Conservation (phyloP, 768 basidiomycete species). For the Mycena rosella region DNA sequence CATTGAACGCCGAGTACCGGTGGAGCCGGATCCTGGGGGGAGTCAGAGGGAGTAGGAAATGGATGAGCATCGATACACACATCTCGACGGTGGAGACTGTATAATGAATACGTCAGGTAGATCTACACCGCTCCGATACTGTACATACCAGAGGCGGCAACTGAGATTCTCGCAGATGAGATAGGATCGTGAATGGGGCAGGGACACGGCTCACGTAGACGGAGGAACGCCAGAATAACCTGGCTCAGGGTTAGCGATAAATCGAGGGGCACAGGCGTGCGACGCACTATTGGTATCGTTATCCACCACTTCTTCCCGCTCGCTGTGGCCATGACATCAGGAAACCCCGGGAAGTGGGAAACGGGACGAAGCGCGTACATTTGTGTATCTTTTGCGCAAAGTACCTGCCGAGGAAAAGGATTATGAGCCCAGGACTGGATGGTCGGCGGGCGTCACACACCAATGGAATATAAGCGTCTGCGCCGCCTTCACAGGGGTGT, state of each 20-base stretch:
- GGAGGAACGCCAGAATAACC: conserved; percentile 29
- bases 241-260: background rate
- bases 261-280: background rate
- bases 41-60: background rate
- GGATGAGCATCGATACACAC: conserved; percentile 2
- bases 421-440: background rate
- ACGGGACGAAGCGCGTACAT: conserved; percentile 19
- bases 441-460: background rate
- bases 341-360: no score
- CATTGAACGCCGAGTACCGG: conserved; percentile 11
- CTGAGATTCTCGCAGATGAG: background rate
- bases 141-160: conserved; percentile 27
- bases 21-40: conserved; percentile 11
- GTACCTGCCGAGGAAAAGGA: conserved; percentile 16
- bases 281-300: conserved; percentile 30
- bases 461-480: conserved; percentile 37
- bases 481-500: conserved; percentile 15
- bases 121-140: no score
- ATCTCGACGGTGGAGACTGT: conserved; percentile 28
- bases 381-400: conserved; percentile 37
- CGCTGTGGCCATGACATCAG: conserved; percentile 7
- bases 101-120: no score
- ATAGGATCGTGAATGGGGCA: background rate
- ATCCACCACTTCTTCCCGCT: conserved; percentile 36
- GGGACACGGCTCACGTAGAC: conserved; percentile 13